Evolutionary conservation across 2,329 filamentous ascomycete species (phyloP).

Genomic region (Arthrobotrys conoides): DNA sequence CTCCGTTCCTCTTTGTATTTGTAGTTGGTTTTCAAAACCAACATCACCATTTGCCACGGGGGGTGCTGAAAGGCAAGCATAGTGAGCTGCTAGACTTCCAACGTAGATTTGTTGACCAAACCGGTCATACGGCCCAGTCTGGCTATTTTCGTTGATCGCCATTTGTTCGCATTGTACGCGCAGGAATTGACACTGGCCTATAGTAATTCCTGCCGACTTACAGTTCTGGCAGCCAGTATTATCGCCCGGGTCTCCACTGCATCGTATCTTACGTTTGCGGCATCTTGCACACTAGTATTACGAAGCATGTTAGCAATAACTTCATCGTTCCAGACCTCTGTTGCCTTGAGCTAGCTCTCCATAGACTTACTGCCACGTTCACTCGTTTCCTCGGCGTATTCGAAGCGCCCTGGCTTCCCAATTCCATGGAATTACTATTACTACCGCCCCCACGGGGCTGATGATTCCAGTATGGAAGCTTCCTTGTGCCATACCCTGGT

Average conservation of each 20-base stretch:
- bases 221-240: slow-evolving; percentile 88
- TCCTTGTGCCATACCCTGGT: slow-evolving; percentile 9
- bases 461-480: not conserved
- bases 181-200: slow-evolving; percentile 79
- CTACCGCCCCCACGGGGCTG: not conserved
- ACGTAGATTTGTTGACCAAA: slow-evolving; percentile 2
- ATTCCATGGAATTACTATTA: not conserved
- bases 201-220: slow-evolving; percentile 77
- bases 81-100: slow-evolving; percentile 1
- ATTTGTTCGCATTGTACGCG: slow-evolving; percentile 72
- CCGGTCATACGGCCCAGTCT: slow-evolving; percentile 1
- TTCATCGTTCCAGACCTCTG: not conserved
- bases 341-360: too few relatives aligned
- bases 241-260: slow-evolving; percentile 85
- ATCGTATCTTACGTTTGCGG: slow-evolving; percentile 93
- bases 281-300: slow-evolving; percentile 85
- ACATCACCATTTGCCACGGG: slow-evolving; percentile 12
- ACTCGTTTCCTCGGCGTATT: slow-evolving; percentile 67
- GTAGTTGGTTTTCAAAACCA: slow-evolving; percentile 19
- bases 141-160: not conserved
- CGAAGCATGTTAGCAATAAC: slow-evolving; percentile 1
- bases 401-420: not conserved
- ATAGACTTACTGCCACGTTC: slow-evolving; percentile 69
- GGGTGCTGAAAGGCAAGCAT: slow-evolving; percentile 39
- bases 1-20: not conserved